A percentile compares a stretch with the other conserved stretches of the same genome.
Evolutionary conservation across 768 basidiomycete species (phyloP).

Genomic region (Pulveroboletus frians): DNA sequence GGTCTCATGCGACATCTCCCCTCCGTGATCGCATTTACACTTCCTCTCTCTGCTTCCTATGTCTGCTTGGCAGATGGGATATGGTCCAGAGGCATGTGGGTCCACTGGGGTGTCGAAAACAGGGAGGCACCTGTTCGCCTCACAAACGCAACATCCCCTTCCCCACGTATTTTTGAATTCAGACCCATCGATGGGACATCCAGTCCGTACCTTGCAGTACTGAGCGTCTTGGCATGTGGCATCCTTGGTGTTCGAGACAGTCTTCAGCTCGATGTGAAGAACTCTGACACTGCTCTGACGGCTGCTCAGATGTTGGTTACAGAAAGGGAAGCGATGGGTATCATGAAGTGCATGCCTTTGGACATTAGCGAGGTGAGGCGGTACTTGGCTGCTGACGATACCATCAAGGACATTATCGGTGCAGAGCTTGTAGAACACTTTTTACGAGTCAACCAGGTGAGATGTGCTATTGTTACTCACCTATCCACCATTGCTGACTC

Average conservation of each 20-base stretch:
- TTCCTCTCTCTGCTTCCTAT: constrained; percentile 60
- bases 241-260: constrained; percentile 40
- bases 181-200: constrained; percentile 59
- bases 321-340: constrained; percentile 42
- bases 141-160: constrained; percentile 40
- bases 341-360: constrained; percentile 48
- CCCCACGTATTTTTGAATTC: constrained; percentile 59
- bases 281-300: constrained; percentile 25
- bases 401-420: constrained; percentile 41
- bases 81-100: constrained; percentile 70
- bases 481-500: too few species aligned
- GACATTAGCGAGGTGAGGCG: constrained; percentile 45
- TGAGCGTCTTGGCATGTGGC: constrained; percentile 53
- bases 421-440: constrained; percentile 42
- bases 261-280: constrained; percentile 44
- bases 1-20: constrained; percentile 58
- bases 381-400: constrained; percentile 33
- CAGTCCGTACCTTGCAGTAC: constrained; percentile 54
- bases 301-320: constrained; percentile 42
- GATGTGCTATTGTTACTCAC: too few species aligned
- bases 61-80: constrained; percentile 58
- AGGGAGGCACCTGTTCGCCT: constrained; percentile 62
- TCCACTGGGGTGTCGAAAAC: constrained; percentile 65
- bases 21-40: constrained; percentile 50
- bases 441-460: constrained; percentile 48